A percentile compares a stretch with the other conserved stretches of the same genome.
phyloP scores from a whole-genome alignment of 148 eudicot species.

The Linanthus parryae region DNA sequence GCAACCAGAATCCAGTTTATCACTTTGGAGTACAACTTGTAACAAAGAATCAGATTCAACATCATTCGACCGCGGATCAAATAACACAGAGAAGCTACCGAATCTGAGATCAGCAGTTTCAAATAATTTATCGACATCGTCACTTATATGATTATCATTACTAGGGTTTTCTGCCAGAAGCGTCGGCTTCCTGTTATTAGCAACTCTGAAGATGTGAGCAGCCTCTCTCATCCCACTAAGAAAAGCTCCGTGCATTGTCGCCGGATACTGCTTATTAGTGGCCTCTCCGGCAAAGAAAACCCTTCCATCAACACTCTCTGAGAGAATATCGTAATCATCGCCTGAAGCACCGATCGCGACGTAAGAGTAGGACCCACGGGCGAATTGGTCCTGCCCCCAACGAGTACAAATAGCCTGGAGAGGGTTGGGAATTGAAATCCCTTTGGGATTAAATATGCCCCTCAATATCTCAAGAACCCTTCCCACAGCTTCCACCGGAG shows the following conservation, averaged over 20 bases:
- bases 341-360: conserved; percentile 94
- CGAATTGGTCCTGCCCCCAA: conserved; percentile 86
- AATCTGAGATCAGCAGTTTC: conserved; percentile 48
- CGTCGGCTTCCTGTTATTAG: conserved; percentile 24
- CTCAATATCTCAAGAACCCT: conserved; percentile 73
- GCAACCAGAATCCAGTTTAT: conserved; percentile 24
- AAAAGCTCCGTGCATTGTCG: conserved; percentile 99
- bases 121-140: conserved; percentile 38
- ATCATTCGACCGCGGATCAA: conserved; percentile 42
- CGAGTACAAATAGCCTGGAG: conserved; percentile 86
- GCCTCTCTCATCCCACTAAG: conserved; percentile 99
- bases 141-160: conserved; percentile 17
- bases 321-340: conserved; percentile 86
- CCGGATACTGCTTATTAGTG: conserved; percentile 88
- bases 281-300: conserved; percentile 98
- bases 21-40: conserved; percentile 38
- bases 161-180: conserved; percentile 19
- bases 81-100: conserved; percentile 46
- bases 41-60: conserved; percentile 42
- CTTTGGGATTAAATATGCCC: conserved; percentile 82
- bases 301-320: conserved; percentile 73
- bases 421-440: conserved; percentile 86
- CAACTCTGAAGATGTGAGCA: conserved; percentile 71
- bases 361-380: conserved; percentile 83
- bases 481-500: conserved; percentile 69